These are phyloP conservation scores for Globisporangium echinulatum DNA, from an alignment of 352 stramenopile genomes.

Conservation along the genomic window DNA sequence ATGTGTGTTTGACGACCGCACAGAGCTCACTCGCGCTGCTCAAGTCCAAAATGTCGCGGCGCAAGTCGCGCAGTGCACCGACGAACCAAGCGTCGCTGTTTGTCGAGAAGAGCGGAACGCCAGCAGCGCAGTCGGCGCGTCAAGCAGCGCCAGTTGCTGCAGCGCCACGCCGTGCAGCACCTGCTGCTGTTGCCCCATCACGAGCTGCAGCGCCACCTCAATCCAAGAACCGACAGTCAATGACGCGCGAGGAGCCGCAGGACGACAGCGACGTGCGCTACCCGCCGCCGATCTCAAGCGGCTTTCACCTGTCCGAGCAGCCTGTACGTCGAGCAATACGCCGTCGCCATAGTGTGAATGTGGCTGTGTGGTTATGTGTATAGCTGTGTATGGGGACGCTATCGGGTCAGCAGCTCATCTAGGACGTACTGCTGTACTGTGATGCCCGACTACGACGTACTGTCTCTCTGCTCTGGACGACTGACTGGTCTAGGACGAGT, in stretches of 20 bases:
- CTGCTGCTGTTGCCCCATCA: neutral
- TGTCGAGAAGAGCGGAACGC: constrained; percentile 31
- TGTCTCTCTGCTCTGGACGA: too few species aligned
- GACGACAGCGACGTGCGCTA: constrained; percentile 15
- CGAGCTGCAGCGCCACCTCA: constrained; percentile 10
- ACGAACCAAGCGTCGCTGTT: constrained; percentile 69
- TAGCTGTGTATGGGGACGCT: too few species aligned
- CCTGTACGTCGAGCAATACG: constrained; percentile 16
- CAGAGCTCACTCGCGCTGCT: constrained; percentile 69
- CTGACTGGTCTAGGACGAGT: constrained; percentile 32
- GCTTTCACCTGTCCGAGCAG: constrained; percentile 27
- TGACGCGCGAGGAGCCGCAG: constrained; percentile 23
- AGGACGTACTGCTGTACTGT: too few species aligned
- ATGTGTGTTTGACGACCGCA: neutral
- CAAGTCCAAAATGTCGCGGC: constrained; percentile 77
- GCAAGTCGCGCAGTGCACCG: constrained; percentile 61
- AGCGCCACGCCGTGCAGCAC: constrained; percentile 4
- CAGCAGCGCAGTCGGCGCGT: constrained; percentile 19
- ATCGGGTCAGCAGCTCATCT: too few species aligned
- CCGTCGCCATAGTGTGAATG: neutral
- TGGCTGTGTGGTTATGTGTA: too few species aligned
- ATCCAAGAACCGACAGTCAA: constrained; percentile 16
- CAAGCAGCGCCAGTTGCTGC: constrained; percentile 7
- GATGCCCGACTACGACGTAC: too few species aligned
- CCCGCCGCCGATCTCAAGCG: constrained; percentile 34